These are phyloP conservation scores for Apophysomyces trapeziformis DNA, from an alignment of 371 early-diverging fungal genomes.

Conservation along the genomic window DNA sequence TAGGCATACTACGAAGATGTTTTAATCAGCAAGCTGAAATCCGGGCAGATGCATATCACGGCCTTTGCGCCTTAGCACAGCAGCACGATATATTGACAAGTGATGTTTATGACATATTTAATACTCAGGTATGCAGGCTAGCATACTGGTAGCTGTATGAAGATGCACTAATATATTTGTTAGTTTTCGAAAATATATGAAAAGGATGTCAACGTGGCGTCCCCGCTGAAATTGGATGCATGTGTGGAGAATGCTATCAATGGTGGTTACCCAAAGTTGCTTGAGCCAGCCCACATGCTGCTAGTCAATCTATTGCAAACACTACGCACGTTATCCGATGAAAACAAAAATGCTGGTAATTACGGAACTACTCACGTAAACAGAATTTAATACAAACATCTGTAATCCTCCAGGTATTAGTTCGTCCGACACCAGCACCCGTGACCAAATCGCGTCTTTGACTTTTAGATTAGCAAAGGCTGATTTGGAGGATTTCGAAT, in stretches of 20 bases:
- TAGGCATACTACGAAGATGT: slow-evolving; percentile 62
- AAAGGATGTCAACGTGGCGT: slow-evolving; percentile 27
- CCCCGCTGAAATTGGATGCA: slow-evolving; percentile 50
- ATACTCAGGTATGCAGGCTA: slow-evolving; percentile 46
- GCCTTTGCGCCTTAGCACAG: slow-evolving; percentile 47
- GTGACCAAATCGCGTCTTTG: slow-evolving; percentile 25
- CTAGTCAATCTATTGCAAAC: slow-evolving; percentile 36
- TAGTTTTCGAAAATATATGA: slow-evolving; percentile 43
- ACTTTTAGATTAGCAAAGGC: slow-evolving; percentile 33
- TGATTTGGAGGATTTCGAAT: slow-evolving; percentile 58
- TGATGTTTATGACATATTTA: slow-evolving; percentile 58
- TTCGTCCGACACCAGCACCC: slow-evolving; percentile 14
- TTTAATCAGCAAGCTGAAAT: slow-evolving; percentile 63
- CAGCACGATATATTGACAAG: slow-evolving; percentile 36
- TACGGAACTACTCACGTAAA: neutral
- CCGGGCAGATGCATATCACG: slow-evolving; percentile 51
- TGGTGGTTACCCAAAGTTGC: slow-evolving; percentile 35
- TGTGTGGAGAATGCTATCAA: slow-evolving; percentile 52
- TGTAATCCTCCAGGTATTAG: slow-evolving; percentile 8
- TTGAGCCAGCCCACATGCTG: slow-evolving; percentile 50
- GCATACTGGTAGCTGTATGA: neutral
- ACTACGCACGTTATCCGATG: slow-evolving; percentile 15
- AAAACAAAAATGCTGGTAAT: slow-evolving; percentile 10
- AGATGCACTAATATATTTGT: neutral
- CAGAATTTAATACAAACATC: no score